These are phyloP conservation scores for Cystobasidiopsis lactophilus DNA, from an alignment of 768 basidiomycete species.

Conservation along the genomic window DNA sequence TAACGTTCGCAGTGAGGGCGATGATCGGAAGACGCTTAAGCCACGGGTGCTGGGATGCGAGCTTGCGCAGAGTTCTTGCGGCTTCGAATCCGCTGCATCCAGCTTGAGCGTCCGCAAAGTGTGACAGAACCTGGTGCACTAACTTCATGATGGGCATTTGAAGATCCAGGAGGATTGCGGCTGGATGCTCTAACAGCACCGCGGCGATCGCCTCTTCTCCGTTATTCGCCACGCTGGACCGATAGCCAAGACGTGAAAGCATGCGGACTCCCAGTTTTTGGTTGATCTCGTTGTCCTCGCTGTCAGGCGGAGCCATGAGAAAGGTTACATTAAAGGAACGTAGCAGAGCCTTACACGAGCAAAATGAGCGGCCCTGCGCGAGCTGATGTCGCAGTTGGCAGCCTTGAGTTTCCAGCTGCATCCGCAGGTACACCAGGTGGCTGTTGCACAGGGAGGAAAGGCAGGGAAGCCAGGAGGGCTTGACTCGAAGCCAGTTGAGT, in stretches of 20 bases:
- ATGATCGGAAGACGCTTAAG: no score
- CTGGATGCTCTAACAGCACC: not conserved
- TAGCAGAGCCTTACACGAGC: not conserved
- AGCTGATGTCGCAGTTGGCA: not conserved
- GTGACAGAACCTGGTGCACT: not conserved
- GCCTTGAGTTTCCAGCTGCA: not conserved
- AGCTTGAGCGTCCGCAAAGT: not conserved
- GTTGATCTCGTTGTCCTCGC: not conserved
- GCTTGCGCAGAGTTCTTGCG: not conserved
- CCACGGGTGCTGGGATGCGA: no score
- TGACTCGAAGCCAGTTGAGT: not conserved
- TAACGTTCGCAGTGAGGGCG: not conserved
- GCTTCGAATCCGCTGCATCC: not conserved
- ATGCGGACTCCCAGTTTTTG: not conserved
- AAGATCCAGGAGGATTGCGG: not conserved
- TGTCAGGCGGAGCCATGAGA: not conserved
- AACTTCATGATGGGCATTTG: not conserved
- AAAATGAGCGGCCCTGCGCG: not conserved
- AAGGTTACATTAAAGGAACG: not conserved
- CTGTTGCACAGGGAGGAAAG: not conserved
- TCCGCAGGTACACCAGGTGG: not conserved
- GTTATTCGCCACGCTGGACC: not conserved
- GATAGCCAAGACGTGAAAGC: not conserved
- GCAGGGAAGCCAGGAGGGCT: not conserved
- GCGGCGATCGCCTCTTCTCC: not conserved